Base-by-base conservation (phyloP, 2,329 filamentous ascomycete species). In the Ophiosphaerella narmari region DNA sequence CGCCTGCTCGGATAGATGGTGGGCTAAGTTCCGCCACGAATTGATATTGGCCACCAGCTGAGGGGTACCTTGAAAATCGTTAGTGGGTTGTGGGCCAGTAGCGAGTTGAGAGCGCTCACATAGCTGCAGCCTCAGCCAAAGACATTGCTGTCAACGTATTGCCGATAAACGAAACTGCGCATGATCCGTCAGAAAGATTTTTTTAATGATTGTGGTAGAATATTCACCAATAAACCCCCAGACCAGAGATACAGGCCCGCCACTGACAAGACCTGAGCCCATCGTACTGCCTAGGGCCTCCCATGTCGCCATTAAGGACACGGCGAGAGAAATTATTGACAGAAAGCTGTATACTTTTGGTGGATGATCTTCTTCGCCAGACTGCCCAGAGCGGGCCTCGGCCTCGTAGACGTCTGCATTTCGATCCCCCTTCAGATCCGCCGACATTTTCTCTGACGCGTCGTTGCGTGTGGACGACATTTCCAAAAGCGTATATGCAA, bases 301-400 rank as follows among this genome's bases (percentile, higher is more conserved):
- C 48, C 48, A 51, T 34, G 48, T 51, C 13, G 48, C 48, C 24
- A 51, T 51, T 35, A 51, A 13, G 32, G 48, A 51, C 14, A 38
- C 36, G 13, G 36, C 36, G 6, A 38, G 36, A 14, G 36, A 16
- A 12, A 38, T 23, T 3, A 38, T 23, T 12, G 36, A 38, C 16
- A 38, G 1, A 23, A 18, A 14, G 36, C 36, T 38, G 14, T 38
- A 38, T 1, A 38, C 36, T 38, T 38, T 38, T 12, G 36, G 36
- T 9, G 36, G 36, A 13, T 38, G 14, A 14, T 18, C 11, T 18
- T 21, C 12, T 16, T 38, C 14, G 11, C 13, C 11, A 16, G 13
- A 14, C 18, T 23, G 36, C 21, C 21, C 36, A 36, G 34, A 18
- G 34, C 7, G 16, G 21, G 36, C 4, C 11, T 12, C 36, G 5